Conservation (phyloP, 805 yeast genomes). For the Ogataea dorogensis region DNA sequence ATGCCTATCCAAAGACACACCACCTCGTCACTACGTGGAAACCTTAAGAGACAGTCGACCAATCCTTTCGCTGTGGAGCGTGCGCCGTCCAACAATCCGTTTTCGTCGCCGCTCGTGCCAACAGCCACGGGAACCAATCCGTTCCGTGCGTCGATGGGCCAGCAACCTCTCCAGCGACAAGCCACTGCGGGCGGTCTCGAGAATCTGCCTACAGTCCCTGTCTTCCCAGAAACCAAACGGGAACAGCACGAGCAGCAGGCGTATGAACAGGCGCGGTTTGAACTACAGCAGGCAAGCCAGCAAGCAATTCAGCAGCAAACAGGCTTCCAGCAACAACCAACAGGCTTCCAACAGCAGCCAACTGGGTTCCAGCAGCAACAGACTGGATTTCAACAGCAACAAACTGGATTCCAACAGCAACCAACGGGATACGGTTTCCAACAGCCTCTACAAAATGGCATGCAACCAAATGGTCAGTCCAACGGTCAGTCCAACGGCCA, state of each 20-base stretch:
- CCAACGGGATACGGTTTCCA: too few species aligned
- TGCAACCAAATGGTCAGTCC: not conserved
- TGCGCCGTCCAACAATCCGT: constrained; percentile 28
- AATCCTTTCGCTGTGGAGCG: constrained; percentile 31
- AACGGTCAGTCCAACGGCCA: constrained; percentile 3
- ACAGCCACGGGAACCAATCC: constrained; percentile 58
- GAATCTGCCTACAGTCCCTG: constrained; percentile 60
- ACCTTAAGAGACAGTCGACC: constrained; percentile 24
- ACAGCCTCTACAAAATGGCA: too few species aligned
- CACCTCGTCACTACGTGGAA: constrained; percentile 21
- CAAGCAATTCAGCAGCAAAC: too few species aligned
- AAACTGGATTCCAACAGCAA: not conserved
- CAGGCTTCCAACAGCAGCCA: constrained; percentile 19
- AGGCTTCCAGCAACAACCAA: constrained; percentile 16
- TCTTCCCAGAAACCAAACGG: constrained; percentile 60
- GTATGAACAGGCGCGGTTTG: constrained; percentile 19
- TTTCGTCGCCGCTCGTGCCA: constrained; percentile 16
- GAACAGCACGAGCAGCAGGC: constrained; percentile 23
- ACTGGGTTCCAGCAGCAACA: too few species aligned
- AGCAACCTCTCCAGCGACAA: constrained; percentile 40
- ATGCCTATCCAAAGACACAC: constrained; percentile 27
- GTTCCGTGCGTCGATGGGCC: constrained; percentile 38
- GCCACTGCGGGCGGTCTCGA: constrained; percentile 77
- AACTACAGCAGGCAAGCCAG: constrained; percentile 27
- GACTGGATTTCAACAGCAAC: too few species aligned